Base-by-base conservation (phyloP, 2,329 filamentous ascomycete genomes). In the Trichothecium roseum region DNA sequence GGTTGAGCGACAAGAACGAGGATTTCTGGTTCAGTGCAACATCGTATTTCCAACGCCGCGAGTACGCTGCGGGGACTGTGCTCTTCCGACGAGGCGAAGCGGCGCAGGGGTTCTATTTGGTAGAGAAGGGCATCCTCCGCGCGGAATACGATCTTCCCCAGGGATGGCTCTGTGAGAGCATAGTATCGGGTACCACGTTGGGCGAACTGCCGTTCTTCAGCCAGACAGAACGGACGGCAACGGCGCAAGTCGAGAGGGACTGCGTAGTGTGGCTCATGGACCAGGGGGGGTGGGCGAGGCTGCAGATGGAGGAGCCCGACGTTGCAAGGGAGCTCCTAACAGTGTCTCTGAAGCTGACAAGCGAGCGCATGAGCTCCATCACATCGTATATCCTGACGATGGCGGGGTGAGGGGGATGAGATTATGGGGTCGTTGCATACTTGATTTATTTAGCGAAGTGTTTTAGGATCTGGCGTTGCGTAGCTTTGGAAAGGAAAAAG, bases 161-260 rank as follows among this genome's bases (percentile, higher is more conserved):
- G 53, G 91, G 91, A 1, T 74, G 72, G 47, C 83, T 93, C 46
- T 85, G 83, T 41, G 91, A 98, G 57, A 84, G 85, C 50, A 95
- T 96, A 37, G 81, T 95, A 1, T 84, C 88, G 0, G 91, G 91
- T 13, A 91, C 91, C 2, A 95, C 91, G 0, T 96, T 89, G 48
- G 91, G 91, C 26, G 91, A 98, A 62, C 60, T 98, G 36, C 91
- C 91, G 0, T 98, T 98, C 63, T 98, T 98, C 61, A 86, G 81
- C 3, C 84, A 93, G 50, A 96, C 89, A 2, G 69, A 75, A 35
- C 74, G 91, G 14, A 96, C 88, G 4, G 87, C 87, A 2, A 94
- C 84, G 0, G 87, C 93, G 9, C 69, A 79, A 30, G 85, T 85
- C 2, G 88, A 96, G 54, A 72, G 79, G 36, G 80, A 89, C 46